A percentile compares a stretch with the other conserved stretches of the same genome.
Conservation (phyloP, 768 basidiomycete genomes). For the Lepiota brunneoincarnata region DNA sequence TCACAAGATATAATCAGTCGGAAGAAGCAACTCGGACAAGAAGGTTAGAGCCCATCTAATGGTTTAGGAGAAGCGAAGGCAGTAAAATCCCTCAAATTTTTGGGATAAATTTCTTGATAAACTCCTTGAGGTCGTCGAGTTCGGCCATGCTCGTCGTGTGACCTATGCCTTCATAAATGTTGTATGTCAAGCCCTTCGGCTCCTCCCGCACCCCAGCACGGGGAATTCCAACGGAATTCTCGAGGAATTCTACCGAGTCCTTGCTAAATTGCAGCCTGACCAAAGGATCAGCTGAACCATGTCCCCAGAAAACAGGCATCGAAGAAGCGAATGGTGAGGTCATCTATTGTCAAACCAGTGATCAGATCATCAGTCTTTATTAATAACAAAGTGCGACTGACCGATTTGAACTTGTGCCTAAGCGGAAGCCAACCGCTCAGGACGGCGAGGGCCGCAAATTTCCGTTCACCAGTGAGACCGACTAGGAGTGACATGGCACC, state of each 20-base stretch:
- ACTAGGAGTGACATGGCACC: slow-evolving; percentile 76
- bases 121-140: slow-evolving; percentile 65
- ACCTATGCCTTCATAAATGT: slow-evolving; percentile 61
- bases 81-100: neutral
- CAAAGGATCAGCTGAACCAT: slow-evolving; percentile 74
- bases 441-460: slow-evolving; percentile 67
- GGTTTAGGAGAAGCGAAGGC: neutral
- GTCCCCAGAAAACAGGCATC: slow-evolving; percentile 84
- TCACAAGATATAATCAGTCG: too few species aligned
- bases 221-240: slow-evolving; percentile 49
- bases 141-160: slow-evolving; percentile 69
- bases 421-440: slow-evolving; percentile 84
- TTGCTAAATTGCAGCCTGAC: slow-evolving; percentile 56
- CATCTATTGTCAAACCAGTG: slow-evolving; percentile 43
- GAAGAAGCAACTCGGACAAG: too few species aligned
- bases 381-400: slow-evolving; percentile 28
- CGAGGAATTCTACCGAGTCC: slow-evolving; percentile 56
- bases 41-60: neutral
- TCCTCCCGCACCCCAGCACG: slow-evolving; percentile 34
- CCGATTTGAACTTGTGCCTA: slow-evolving; percentile 59
- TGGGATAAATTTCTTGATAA: slow-evolving; percentile 63
- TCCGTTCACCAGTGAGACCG: slow-evolving; percentile 63
- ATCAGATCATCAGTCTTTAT: slow-evolving; percentile 5
- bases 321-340: slow-evolving; percentile 53
- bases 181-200: slow-evolving; percentile 60